A percentile compares a stretch with the other conserved stretches of the same genome.
Evolutionary conservation across 2,329 filamentous ascomycete species (phyloP).

Genomic region (Stagonosporopsis chrysanthemi): DNA sequence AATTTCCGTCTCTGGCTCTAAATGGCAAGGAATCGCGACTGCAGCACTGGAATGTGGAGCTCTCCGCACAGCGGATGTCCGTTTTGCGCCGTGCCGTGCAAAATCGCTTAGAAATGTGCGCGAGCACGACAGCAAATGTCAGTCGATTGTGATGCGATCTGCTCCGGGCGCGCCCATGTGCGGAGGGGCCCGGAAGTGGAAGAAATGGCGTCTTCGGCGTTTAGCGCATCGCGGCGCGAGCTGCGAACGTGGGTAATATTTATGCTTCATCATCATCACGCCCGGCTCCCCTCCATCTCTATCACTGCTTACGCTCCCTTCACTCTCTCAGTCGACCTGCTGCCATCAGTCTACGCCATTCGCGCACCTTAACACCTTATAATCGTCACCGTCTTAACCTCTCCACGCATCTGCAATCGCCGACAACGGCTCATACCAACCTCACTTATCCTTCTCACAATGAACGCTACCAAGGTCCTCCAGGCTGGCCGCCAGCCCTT

Average conservation of each 20-base stretch:
- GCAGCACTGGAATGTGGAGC: conserved; percentile 22
- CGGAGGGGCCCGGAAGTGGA: conserved; percentile 22
- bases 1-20: conserved; percentile 10
- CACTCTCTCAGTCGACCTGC: conserved; percentile 8
- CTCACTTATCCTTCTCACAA: conserved; percentile 35
- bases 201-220: conserved; percentile 28
- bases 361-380: not conserved
- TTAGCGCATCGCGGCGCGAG: conserved; percentile 20
- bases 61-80: conserved; percentile 21
- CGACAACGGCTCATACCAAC: conserved; percentile 16
- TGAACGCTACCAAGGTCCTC: conserved; percentile 57
- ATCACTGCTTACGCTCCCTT: conserved; percentile 15
- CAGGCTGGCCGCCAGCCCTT: conserved; percentile 58
- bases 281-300: conserved; percentile 26
- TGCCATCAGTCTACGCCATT: conserved; percentile 7
- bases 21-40: conserved; percentile 23
- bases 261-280: conserved; percentile 30
- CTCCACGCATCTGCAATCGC: not conserved
- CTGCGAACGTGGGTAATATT: conserved; percentile 32
- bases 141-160: conserved; percentile 34
- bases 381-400: conserved; percentile 2
- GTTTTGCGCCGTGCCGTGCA: conserved; percentile 17
- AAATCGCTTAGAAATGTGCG: conserved; percentile 24
- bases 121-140: conserved; percentile 23
- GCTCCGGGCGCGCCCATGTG: conserved; percentile 14